phyloP scores from a whole-genome alignment of 257 asterid species.

The Fraxinus americana region DNA sequence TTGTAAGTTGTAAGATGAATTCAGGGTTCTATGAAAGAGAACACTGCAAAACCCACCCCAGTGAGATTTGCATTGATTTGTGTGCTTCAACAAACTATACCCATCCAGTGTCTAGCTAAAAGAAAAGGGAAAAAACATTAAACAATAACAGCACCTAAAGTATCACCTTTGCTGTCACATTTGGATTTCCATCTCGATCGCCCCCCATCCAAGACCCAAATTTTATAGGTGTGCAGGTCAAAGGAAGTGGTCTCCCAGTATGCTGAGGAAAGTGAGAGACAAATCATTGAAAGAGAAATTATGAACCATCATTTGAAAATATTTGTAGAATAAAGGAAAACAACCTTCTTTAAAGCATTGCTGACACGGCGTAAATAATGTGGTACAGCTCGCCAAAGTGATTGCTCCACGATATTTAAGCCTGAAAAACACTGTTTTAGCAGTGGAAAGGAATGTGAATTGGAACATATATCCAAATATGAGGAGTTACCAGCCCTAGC shows the following conservation, averaged over 20 bases:
- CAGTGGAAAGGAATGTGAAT: conserved; percentile 5
- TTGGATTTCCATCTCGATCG: conserved; percentile 98
- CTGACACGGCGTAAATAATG: conserved; percentile 95
- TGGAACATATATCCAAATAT: background rate
- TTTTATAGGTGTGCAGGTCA: conserved; percentile 95
- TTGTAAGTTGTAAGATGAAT: no score
- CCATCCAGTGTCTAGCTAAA: background rate
- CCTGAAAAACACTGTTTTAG: conserved; percentile 47
- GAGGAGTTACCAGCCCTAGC: conserved; percentile 88
- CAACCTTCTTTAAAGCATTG: conserved; percentile 91
- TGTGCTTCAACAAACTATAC: background rate
- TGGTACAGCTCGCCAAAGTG: conserved; percentile 98
- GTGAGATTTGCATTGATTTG: no score
- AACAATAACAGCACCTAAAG: background rate
- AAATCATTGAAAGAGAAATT: conserved; percentile 9
- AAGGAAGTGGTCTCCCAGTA: conserved; percentile 87
- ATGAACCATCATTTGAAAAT: background rate
- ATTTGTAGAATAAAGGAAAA: conserved; percentile 19
- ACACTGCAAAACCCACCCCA: no score
- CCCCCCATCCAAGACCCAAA: conserved; percentile 99
- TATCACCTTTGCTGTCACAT: conserved; percentile 91
- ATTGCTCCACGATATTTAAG: conserved; percentile 88
- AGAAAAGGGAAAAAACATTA: no score
- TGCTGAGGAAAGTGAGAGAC: conserved; percentile 57
- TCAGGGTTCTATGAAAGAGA: no score